A percentile compares a stretch with the other conserved stretches of the same genome.
Evolutionary conservation across 2,329 filamentous ascomycete species (phyloP).

Genomic region (Gaeumannomyces tritici): DNA sequence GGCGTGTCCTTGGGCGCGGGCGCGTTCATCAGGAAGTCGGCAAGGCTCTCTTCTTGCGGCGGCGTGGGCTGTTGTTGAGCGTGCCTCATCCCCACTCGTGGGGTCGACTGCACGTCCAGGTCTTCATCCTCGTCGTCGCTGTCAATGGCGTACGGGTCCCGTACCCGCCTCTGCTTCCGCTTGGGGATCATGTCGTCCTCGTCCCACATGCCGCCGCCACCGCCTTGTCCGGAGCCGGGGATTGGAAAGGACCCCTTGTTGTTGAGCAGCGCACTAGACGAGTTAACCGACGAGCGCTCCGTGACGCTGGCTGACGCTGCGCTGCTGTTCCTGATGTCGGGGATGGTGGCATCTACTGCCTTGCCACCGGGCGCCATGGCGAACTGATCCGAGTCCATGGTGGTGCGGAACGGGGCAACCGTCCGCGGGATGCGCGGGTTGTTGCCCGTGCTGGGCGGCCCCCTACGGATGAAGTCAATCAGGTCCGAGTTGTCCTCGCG

Average conservation of each 20-base stretch:
- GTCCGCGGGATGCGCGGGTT: constrained; percentile 66
- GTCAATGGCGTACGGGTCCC: constrained; percentile 92
- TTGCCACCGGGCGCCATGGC: constrained; percentile 40
- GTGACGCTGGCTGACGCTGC: constrained; percentile 45
- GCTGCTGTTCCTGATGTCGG: constrained; percentile 45
- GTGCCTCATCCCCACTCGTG: constrained; percentile 18
- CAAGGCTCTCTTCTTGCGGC: constrained; percentile 57
- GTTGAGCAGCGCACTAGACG: constrained; percentile 60
- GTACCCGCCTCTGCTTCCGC: constrained; percentile 67
- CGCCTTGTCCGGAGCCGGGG: constrained; percentile 14
- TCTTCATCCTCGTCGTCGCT: constrained; percentile 58
- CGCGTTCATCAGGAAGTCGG: constrained; percentile 64
- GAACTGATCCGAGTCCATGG: constrained; percentile 79
- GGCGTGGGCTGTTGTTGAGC: constrained; percentile 22
- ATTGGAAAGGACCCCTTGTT: constrained; percentile 20
- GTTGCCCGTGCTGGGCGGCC: constrained; percentile 53
- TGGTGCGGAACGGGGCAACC: constrained; percentile 77
- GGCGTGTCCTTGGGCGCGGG: constrained; percentile 50
- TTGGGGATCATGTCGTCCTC: constrained; percentile 51
- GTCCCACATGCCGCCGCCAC: constrained; percentile 27
- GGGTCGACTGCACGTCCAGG: constrained; percentile 31
- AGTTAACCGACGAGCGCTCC: constrained; percentile 54
- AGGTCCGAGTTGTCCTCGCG: constrained; percentile 70
- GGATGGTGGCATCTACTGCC: constrained; percentile 47
- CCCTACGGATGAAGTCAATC: constrained; percentile 90